A percentile compares a stretch with the other conserved stretches of the same genome.
Conservation (phyloP, 345 rosid species). For the Linum trigynum region DNA sequence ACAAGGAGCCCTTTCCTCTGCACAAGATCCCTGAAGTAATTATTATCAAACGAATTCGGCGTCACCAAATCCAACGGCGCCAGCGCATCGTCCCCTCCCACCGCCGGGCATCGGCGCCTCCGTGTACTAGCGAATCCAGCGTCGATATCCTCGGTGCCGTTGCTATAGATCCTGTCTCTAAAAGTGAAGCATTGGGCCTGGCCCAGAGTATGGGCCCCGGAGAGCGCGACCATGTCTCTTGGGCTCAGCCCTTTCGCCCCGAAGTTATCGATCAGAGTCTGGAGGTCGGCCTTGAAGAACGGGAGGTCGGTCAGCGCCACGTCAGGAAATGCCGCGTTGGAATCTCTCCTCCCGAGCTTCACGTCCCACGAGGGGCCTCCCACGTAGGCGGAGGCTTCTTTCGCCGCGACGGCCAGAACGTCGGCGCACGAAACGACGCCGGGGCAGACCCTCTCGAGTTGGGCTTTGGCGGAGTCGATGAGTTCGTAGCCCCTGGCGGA, state of each 20-base stretch:
- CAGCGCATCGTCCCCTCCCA: slow-evolving; percentile 4
- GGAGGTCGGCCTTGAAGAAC: neutral
- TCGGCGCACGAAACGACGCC: slow-evolving; percentile 20
- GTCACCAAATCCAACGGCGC: neutral
- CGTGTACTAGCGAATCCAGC: slow-evolving; percentile 16
- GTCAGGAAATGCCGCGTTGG: neutral
- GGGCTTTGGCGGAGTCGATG: slow-evolving; percentile 14
- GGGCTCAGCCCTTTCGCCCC: slow-evolving; percentile 3
- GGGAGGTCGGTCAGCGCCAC: too few relatives aligned
- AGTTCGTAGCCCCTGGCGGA: slow-evolving; percentile 16
- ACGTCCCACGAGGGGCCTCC: slow-evolving; percentile 13
- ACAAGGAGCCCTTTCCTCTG: neutral
- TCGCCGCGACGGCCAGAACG: slow-evolving; percentile 19
- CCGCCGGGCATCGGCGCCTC: slow-evolving; percentile 5
- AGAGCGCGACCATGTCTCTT: slow-evolving; percentile 8
- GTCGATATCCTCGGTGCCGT: slow-evolving; percentile 6
- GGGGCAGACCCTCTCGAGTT: slow-evolving; percentile 19
- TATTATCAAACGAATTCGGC: too few relatives aligned
- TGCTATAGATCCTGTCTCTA: slow-evolving; percentile 12
- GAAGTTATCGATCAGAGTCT: slow-evolving; percentile 1
- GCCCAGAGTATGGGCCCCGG: slow-evolving; percentile 16
- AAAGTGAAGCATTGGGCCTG: slow-evolving; percentile 10
- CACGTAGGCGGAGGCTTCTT: slow-evolving; percentile 4
- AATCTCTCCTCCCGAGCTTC: slow-evolving; percentile 21
- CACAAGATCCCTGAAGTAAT: neutral